phyloP scores from a whole-genome alignment of 2,329 filamentous ascomycete species.

The Massarina eburnea region DNA sequence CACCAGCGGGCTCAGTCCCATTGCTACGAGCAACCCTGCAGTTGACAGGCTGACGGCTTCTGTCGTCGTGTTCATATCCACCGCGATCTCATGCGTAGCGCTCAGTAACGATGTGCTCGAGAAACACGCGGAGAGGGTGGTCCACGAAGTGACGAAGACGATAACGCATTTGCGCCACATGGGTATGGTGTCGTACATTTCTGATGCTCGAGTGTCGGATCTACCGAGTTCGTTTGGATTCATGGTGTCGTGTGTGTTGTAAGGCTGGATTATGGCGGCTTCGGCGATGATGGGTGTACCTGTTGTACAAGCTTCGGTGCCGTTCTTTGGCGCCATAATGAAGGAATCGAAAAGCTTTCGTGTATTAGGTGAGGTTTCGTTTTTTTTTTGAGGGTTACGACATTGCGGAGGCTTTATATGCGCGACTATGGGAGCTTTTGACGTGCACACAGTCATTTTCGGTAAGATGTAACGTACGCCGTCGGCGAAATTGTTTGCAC shows the following conservation, averaged over 20 bases:
- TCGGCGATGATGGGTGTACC: too few relatives aligned
- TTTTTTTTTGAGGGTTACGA: too few relatives aligned
- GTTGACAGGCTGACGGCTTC: slow-evolving; percentile 16
- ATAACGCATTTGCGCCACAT: slow-evolving; percentile 42
- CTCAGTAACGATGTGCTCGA: slow-evolving; percentile 47
- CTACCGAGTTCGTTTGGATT: neutral
- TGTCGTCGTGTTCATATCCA: slow-evolving; percentile 22
- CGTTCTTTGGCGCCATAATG: too few relatives aligned
- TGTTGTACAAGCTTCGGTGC: too few relatives aligned
- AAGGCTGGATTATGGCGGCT: too few relatives aligned
- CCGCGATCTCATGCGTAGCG: slow-evolving; percentile 42
- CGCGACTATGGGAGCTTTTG: too few relatives aligned
- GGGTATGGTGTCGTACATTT: slow-evolving; percentile 6
- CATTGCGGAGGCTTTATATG: too few relatives aligned
- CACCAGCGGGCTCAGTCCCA: slow-evolving; percentile 15
- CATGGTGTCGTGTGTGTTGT: neutral
- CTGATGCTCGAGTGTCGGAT: neutral
- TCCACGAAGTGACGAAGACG: slow-evolving; percentile 46
- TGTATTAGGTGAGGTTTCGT: too few relatives aligned
- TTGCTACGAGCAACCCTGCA: slow-evolving; percentile 17
- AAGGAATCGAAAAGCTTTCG: too few relatives aligned
- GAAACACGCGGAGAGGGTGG: slow-evolving; percentile 46
- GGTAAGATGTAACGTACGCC: too few relatives aligned
- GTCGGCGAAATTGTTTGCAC: neutral
- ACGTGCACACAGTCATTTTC: too few relatives aligned